A percentile compares a stretch with the other conserved stretches of the same genome.
Evolutionary conservation across 2,329 filamentous ascomycete species (phyloP).

Genomic region (Pseudopyricularia javanii): DNA sequence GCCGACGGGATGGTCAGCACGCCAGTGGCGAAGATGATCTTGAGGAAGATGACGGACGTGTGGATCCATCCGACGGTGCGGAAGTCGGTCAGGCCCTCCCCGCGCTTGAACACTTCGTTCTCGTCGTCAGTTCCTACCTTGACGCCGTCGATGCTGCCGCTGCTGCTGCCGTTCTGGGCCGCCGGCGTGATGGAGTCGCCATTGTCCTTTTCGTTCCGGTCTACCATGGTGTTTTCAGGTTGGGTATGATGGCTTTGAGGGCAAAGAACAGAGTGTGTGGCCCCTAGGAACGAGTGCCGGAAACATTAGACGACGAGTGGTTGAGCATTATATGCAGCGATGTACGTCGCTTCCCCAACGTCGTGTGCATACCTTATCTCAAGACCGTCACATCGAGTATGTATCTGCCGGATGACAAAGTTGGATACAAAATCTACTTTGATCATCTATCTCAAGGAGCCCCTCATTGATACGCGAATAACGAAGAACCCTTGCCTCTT

Average conservation of each 20-base stretch:
- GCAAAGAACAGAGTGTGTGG: too few species aligned
- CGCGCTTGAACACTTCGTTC: background rate
- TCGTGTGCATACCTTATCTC: too few species aligned
- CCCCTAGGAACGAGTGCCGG: too few species aligned
- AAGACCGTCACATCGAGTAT: too few species aligned
- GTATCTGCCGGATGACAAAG: too few species aligned
- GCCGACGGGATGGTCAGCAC: conserved; percentile 49
- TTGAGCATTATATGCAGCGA: too few species aligned
- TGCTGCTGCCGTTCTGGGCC: background rate
- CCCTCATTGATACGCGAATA: background rate
- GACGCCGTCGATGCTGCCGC: background rate
- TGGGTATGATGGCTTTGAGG: background rate
- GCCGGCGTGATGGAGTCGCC: background rate
- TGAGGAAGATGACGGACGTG: conserved; percentile 33
- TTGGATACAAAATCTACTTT: too few species aligned
- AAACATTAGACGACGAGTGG: too few species aligned
- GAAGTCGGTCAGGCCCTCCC: conserved; percentile 18
- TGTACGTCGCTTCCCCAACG: too few species aligned
- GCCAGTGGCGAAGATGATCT: conserved; percentile 36
- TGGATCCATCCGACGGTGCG: conserved; percentile 34
- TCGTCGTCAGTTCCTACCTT: background rate
- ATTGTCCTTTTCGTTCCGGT: background rate
- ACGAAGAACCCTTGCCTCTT: background rate
- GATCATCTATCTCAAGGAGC: background rate
- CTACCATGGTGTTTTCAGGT: background rate